Conservation (phyloP, 2,329 filamentous ascomycete genomes). For the Paraphaeosphaeria minitans region DNA sequence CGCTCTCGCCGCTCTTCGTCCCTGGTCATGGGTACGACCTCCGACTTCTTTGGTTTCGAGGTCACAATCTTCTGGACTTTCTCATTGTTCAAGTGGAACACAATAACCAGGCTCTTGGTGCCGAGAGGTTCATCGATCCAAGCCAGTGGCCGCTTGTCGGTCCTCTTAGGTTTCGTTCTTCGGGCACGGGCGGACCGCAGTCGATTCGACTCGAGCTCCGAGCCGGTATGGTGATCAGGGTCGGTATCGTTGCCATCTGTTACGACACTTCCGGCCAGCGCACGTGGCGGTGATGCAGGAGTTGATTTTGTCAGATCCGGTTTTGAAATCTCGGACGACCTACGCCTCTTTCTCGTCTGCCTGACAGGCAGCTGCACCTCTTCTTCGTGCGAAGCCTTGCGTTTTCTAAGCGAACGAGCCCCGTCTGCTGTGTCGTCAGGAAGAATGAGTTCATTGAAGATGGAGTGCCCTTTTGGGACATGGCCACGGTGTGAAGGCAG, state of each 20-base stretch:
- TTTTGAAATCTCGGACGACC: constrained; percentile 43
- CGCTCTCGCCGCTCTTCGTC: constrained; percentile 40
- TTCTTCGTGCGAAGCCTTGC: constrained; percentile 76
- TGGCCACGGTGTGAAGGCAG: constrained; percentile 70
- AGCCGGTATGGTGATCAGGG: constrained; percentile 30
- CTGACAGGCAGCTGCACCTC: constrained; percentile 57
- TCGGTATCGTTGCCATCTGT: constrained; percentile 40
- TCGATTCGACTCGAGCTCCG: constrained; percentile 37
- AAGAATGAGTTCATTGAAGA: constrained; percentile 74
- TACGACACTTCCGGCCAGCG: constrained; percentile 33
- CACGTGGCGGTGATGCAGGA: constrained; percentile 37
- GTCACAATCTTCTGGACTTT: constrained; percentile 67
- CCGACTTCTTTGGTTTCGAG: constrained; percentile 60
- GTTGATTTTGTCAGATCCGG: constrained; percentile 36
- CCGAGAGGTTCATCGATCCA: constrained; percentile 43
- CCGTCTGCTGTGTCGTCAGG: constrained; percentile 77
- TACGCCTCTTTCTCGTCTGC: constrained; percentile 50
- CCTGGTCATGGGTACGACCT: constrained; percentile 24
- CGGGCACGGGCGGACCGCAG: constrained; percentile 40
- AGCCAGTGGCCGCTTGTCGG: constrained; percentile 42
- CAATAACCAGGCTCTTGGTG: constrained; percentile 35
- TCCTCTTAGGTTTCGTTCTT: constrained; percentile 40
- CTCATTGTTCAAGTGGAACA: constrained; percentile 52
- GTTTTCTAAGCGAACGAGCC: constrained; percentile 78
- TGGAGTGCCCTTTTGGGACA: constrained; percentile 68